phyloP scores from a whole-genome alignment of 2,329 filamentous ascomycete species.

The Fusarium transvaalense region DNA sequence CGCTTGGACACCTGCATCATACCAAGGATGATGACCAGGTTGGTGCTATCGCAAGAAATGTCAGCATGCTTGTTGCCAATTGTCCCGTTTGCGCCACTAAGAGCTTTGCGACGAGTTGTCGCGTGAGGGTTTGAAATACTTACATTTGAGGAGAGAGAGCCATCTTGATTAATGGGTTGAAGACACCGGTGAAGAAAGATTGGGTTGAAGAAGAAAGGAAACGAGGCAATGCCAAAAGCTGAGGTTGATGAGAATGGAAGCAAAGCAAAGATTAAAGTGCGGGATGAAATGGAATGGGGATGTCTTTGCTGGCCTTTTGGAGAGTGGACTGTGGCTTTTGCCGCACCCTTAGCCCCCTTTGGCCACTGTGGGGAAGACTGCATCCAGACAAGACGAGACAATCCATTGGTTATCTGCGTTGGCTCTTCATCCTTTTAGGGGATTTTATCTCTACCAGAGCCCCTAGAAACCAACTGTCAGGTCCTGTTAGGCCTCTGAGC shows the following conservation, averaged over 20 bases:
- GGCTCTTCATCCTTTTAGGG: constrained; percentile 28
- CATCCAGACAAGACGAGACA: constrained; percentile 10
- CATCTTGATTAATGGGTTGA: constrained; percentile 61
- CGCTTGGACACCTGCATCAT: constrained; percentile 99
- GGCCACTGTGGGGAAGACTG: constrained; percentile 42
- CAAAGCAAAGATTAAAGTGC: constrained; percentile 33
- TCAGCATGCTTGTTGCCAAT: constrained; percentile 43
- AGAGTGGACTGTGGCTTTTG: constrained; percentile 37
- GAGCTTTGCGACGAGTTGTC: constrained; percentile 26
- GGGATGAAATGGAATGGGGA: constrained; percentile 36
- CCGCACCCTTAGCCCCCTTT: constrained; percentile 41
- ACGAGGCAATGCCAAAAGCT: constrained; percentile 23
- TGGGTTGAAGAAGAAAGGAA: constrained; percentile 11
- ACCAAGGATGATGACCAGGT: constrained; percentile 92
- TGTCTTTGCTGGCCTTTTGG: constrained; percentile 50
- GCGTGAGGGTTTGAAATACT: constrained; percentile 45
- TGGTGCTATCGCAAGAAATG: constrained; percentile 71
- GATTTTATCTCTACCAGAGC: constrained; percentile 15
- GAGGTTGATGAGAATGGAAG: constrained; percentile 20
- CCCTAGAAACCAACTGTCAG: constrained; percentile 25
- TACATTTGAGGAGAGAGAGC: constrained; percentile 75
- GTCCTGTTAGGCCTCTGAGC: constrained; percentile 19
- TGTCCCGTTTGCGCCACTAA: constrained; percentile 45
- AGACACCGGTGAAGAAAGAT: constrained; percentile 6
- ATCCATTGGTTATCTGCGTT: constrained; percentile 19